Percentiles rank a stretch among this genome's conserved stretches.
Conservation (phyloP, 1,284 basidiomycete species). For the Apiotrichum montevideense region DNA sequence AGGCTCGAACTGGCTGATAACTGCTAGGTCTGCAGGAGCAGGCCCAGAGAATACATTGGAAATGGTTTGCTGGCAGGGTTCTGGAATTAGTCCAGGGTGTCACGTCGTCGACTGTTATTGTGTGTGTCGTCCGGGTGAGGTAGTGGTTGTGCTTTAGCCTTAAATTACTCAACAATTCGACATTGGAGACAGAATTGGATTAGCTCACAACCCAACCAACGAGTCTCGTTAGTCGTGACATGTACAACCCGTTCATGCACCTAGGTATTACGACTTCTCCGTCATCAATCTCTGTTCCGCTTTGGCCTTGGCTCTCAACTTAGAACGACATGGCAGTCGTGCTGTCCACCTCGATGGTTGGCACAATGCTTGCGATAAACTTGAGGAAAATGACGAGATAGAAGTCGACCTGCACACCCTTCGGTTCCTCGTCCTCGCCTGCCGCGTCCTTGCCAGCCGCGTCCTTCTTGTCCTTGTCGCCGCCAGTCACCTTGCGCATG, state of each 20-base stretch:
- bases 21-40: no score
- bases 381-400: constrained; percentile 95
- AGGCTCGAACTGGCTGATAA: no score
- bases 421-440: constrained; percentile 62
- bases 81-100: no score
- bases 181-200: no score
- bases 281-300: not conserved
- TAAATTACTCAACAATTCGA: no score
- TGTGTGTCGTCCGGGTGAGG: no score
- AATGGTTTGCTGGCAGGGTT: no score
- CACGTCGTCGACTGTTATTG: no score
- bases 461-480: constrained; percentile 51
- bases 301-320: not conserved
- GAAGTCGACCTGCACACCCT: constrained; percentile 89
- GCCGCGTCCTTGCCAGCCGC: constrained; percentile 36
- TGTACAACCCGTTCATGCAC: not conserved
- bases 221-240: not conserved
- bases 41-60: no score
- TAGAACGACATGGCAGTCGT: constrained; percentile 21
- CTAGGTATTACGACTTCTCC: not conserved
- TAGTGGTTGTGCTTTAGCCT: no score
- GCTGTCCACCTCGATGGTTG: constrained; percentile 69
- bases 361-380: constrained; percentile 71
- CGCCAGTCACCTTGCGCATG: constrained; percentile 66
- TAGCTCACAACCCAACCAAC: no score